A percentile compares a stretch with the other conserved stretches of the same genome.
phyloP scores from a whole-genome alignment of 495 filamentous ascomycete species.

The Trichoderma virens region DNA sequence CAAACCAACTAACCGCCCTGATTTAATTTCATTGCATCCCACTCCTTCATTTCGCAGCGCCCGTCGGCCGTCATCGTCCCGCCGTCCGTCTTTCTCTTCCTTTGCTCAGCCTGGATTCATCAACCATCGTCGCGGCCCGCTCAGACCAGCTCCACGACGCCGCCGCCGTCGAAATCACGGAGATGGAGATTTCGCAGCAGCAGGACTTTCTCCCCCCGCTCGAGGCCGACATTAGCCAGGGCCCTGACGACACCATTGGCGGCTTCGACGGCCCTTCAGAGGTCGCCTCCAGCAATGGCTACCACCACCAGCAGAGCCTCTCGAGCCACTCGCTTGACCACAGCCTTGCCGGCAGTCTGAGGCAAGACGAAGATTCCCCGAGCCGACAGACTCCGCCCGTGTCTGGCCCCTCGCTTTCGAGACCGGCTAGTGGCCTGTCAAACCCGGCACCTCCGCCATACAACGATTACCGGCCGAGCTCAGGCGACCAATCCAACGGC shows the following conservation, averaged over 20 bases:
- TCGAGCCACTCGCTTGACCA: slow-evolving; percentile 35
- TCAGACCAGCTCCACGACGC: slow-evolving; percentile 44
- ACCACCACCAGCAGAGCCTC: slow-evolving; percentile 28
- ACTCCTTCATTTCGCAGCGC: neutral
- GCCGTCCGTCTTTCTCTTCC: slow-evolving; percentile 7
- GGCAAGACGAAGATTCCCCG: slow-evolving; percentile 23
- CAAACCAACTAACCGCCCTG: slow-evolving; percentile 9
- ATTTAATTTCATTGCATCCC: neutral
- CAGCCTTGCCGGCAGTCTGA: slow-evolving; percentile 17
- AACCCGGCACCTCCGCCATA: slow-evolving; percentile 15
- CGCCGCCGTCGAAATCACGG: slow-evolving; percentile 38
- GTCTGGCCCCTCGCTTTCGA: slow-evolving; percentile 30
- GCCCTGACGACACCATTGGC: slow-evolving; percentile 32
- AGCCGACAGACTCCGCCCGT: slow-evolving; percentile 34
- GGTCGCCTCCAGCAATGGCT: slow-evolving; percentile 16
- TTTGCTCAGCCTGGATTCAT: slow-evolving; percentile 40
- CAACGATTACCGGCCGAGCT: slow-evolving; percentile 30
- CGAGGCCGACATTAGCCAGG: slow-evolving; percentile 25
- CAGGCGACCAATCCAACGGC: slow-evolving; percentile 37
- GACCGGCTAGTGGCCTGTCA: slow-evolving; percentile 45
- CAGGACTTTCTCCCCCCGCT: slow-evolving; percentile 28
- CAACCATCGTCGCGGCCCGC: slow-evolving; percentile 38
- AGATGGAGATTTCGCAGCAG: slow-evolving; percentile 8
- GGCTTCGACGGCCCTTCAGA: slow-evolving; percentile 31
- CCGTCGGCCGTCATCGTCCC: neutral